Evolutionary conservation across 139 green algal species (phyloP).

Genomic region (Bryopsis sp.): DNA sequence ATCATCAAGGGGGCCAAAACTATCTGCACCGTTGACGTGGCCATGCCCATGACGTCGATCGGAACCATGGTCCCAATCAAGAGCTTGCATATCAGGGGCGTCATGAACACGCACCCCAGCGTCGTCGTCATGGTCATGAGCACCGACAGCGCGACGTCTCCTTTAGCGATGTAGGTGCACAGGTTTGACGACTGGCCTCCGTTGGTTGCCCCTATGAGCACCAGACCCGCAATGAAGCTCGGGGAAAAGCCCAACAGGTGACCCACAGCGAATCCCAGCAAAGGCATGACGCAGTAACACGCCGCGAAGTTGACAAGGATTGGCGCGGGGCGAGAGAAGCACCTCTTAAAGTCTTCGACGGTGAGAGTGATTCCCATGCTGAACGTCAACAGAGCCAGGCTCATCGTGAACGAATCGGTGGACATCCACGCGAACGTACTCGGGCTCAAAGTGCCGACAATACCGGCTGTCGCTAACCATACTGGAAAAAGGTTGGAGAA

Average conservation of each 20-base stretch:
- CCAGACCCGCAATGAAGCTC: conserved; percentile 30
- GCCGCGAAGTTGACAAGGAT: conserved; percentile 57
- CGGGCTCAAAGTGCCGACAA: conserved; percentile 38
- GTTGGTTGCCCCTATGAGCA: conserved; percentile 27
- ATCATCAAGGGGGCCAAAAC: conserved; percentile 68
- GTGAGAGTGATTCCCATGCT: conserved; percentile 76
- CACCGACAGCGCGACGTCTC: conserved; percentile 79
- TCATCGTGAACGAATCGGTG: conserved; percentile 53
- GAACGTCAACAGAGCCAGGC: conserved; percentile 72
- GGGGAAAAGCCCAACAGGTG: conserved; percentile 26
- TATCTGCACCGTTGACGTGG: conserved; percentile 29
- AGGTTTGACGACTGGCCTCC: conserved; percentile 70
- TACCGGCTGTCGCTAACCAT: conserved; percentile 48
- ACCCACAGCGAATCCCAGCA: conserved; percentile 50
- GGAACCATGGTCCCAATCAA: conserved; percentile 21
- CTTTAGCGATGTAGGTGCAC: conserved; percentile 69
- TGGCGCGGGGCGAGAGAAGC: conserved; percentile 45
- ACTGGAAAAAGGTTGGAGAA: conserved; percentile 76
- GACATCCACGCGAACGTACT: conserved; percentile 47
- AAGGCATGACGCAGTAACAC: conserved; percentile 62
- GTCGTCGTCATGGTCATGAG: conserved; percentile 80
- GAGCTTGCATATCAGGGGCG: conserved; percentile 60
- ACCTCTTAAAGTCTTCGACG: conserved; percentile 66
- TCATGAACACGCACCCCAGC: conserved; percentile 75
- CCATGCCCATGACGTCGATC: conserved; percentile 12